These are phyloP conservation scores for Dalbergia cochinchinensis DNA, from an alignment of 306 rosid genomes.

Conservation along the genomic window DNA sequence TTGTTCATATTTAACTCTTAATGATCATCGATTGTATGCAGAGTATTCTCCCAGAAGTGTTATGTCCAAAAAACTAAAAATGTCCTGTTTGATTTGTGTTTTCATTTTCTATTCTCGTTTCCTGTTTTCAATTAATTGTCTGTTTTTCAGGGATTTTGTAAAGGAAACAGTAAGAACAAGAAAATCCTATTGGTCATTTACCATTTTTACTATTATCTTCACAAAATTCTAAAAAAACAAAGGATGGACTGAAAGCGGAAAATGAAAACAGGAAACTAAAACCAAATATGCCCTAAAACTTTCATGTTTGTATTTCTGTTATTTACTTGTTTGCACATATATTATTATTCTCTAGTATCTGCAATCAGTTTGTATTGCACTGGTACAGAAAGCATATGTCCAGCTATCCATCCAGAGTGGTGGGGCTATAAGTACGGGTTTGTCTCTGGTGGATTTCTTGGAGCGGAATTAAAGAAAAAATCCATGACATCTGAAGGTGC, in stretches of 20 bases:
- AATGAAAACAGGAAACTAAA: too few species aligned
- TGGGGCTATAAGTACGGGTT: slow-evolving; percentile 92
- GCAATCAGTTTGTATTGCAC: slow-evolving; percentile 42
- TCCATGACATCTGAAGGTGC: slow-evolving; percentile 40
- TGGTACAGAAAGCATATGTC: slow-evolving; percentile 57
- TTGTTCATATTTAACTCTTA: neutral
- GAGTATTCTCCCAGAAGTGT: slow-evolving; percentile 1
- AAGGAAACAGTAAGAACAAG: too few species aligned
- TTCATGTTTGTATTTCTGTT: neutral
- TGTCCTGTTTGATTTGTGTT: too few species aligned
- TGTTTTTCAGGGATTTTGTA: too few species aligned
- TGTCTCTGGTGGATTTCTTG: slow-evolving; percentile 88
- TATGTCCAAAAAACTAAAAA: too few species aligned
- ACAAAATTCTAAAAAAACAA: too few species aligned
- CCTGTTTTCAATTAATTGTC: too few species aligned
- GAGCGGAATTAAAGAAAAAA: slow-evolving; percentile 71
- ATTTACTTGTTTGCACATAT: neutral
- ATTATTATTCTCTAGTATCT: slow-evolving; percentile 11
- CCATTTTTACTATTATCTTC: too few species aligned
- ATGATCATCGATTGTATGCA: neutral
- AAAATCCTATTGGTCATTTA: too few species aligned
- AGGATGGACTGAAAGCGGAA: too few species aligned
- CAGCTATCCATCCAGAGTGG: slow-evolving; percentile 71
- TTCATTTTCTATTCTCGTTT: too few species aligned
- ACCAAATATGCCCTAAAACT: too few species aligned